phyloP scores from a whole-genome alignment of 1,139 yeast genomes.

The Magnusiomyces magnusii region DNA sequence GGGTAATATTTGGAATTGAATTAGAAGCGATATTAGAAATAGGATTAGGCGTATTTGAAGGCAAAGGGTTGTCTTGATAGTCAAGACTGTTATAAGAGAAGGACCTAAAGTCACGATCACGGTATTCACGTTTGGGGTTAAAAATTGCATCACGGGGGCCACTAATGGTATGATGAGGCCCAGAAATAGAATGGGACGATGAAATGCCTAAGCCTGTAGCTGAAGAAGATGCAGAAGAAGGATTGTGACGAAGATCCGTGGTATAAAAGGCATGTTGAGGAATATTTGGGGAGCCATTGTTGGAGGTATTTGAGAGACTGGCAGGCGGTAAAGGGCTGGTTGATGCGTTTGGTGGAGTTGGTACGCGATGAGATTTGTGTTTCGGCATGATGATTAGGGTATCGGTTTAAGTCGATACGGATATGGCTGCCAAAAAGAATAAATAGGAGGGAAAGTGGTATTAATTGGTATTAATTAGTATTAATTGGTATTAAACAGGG shows the following conservation, averaged over 20 bases:
- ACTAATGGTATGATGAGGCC: neutral
- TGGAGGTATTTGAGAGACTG: neutral
- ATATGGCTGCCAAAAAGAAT: too few relatives aligned
- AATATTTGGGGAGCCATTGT: neutral
- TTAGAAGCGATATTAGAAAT: too few relatives aligned
- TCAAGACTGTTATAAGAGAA: neutral
- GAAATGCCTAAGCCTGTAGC: neutral
- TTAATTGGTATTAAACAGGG: too few relatives aligned
- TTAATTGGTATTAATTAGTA: too few relatives aligned
- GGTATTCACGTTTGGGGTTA: neutral
- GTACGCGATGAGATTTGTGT: neutral
- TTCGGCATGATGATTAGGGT: neutral
- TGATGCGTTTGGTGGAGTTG: neutral
- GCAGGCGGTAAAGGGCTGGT: neutral
- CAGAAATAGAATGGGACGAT: neutral
- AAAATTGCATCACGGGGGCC: neutral
- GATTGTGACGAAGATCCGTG: neutral
- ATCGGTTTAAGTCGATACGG: too few relatives aligned
- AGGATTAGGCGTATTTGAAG: too few relatives aligned
- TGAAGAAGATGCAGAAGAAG: constrained; percentile 2
- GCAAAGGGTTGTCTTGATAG: constrained; percentile 1
- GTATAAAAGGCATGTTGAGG: neutral
- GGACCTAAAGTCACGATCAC: neutral
- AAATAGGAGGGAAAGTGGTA: too few relatives aligned
- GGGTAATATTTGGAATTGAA: neutral